Conservation (phyloP, 2,329 filamentous ascomycete genomes). For the Fusarium cyanostomum region DNA sequence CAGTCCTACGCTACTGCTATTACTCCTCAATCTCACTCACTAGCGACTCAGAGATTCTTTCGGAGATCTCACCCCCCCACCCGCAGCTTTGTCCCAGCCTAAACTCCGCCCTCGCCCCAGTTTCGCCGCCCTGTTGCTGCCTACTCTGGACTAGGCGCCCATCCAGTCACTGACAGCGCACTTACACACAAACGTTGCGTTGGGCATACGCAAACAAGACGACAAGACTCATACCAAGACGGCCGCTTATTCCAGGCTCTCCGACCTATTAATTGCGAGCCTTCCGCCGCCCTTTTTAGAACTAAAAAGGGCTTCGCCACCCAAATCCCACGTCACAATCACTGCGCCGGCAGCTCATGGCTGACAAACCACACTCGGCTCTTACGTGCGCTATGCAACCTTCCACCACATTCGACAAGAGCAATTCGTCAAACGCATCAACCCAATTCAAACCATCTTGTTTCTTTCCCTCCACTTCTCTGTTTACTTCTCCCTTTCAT, state of each 20-base stretch:
- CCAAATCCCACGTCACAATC: conserved; percentile 38
- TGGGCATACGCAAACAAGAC: conserved; percentile 36
- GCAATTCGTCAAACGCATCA: conserved; percentile 31
- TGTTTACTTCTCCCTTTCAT: conserved; percentile 20
- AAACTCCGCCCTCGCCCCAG: conserved; percentile 36
- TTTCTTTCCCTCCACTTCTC: conserved; percentile 19
- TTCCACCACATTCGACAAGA: conserved; percentile 47
- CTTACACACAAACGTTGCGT: conserved; percentile 37
- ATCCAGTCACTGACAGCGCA: conserved; percentile 37
- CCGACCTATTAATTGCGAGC: conserved; percentile 32
- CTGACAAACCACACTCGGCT: conserved; percentile 49
- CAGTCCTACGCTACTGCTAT: conserved; percentile 27
- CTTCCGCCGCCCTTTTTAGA: conserved; percentile 28
- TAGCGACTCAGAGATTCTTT: conserved; percentile 11
- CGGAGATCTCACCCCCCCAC: conserved; percentile 25
- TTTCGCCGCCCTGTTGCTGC: conserved; percentile 39
- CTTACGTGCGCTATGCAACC: conserved; percentile 38
- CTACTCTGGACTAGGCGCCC: conserved; percentile 39
- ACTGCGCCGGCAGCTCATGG: conserved; percentile 38
- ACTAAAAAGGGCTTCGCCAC: conserved; percentile 39
- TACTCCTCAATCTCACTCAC: conserved; percentile 21
- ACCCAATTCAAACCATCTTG: conserved; percentile 27
- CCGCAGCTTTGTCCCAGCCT: conserved; percentile 9
- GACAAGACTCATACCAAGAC: conserved; percentile 32
- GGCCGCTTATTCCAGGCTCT: conserved; percentile 32